Evolutionary conservation across 1,284 basidiomycete species (phyloP), one percentile per base, ranked within the genome.

Genomic region (Microstroma glucosiphilum): DNA sequence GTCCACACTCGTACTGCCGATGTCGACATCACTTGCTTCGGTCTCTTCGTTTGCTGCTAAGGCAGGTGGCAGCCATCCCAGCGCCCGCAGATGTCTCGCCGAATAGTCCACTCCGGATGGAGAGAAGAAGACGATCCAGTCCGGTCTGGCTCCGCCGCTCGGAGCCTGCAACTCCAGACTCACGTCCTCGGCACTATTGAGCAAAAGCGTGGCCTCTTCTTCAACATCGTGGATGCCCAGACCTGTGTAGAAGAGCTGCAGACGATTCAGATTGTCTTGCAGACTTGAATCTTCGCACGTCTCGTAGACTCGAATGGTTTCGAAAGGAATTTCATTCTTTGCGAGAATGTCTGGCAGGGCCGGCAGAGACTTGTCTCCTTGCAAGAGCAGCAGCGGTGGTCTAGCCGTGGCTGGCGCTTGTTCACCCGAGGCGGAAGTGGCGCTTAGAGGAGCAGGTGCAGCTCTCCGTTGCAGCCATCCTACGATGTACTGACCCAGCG

Each of bases 41-140:
- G 43, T n/a, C 21, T 48, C 6, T 26, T 6, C 15, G 4, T 54
- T 21, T 7, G 51, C 6, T 2, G 51, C 6, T 13, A 7, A 7
- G n/a, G 51, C n/a, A 19, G 51, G 25, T 21, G 71, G 69, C 40
- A 77, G 19, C 76, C 76, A 78, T 17, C 58, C 63, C 17, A 67
- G 64, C 15, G 60, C 60, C 25, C 66, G 62, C 19, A 78, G 66
- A 51, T 74, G 66, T 15, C 67, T 65, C 40, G 77, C 58, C 3
- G 74, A 69, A 59, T 76, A 76, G 26, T 73, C 62, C 43, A 74
- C 72, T 19, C 76, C 76, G 19, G 71, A 73, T 7, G 76, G 76
- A 40, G 76, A 78, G 60, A 77, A 78, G 62, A 78, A 76, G 41
- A 76, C 76, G 54, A 78, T 65, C 75, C 75, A 78, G 58, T 76